phyloP scores from a whole-genome alignment of 2,329 filamentous ascomycete genomes.

The Cyphellophora attinorum region DNA sequence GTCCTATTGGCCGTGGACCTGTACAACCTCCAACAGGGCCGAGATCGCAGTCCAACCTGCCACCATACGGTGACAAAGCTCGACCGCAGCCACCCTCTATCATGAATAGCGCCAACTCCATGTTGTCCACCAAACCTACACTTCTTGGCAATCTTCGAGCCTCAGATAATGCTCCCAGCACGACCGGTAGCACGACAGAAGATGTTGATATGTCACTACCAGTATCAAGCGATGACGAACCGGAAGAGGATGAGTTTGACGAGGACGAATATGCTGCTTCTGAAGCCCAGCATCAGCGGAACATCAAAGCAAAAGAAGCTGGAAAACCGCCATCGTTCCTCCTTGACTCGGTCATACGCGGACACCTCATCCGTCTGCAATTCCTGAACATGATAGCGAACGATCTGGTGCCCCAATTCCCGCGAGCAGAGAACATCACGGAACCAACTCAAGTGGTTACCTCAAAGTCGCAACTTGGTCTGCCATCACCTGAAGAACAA shows the following conservation, averaged over 20 bases:
- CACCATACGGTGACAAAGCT: constrained; percentile 7
- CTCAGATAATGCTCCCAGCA: background rate
- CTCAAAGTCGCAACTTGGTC: constrained; percentile 7
- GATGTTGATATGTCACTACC: constrained; percentile 18
- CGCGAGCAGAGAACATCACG: constrained; percentile 1
- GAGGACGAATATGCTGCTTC: constrained; percentile 38
- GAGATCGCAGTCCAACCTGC: constrained; percentile 8
- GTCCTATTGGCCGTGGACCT: constrained; percentile 8
- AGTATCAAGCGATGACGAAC: constrained; percentile 31
- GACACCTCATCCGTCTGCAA: constrained; percentile 33
- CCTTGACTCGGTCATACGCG: constrained; percentile 31
- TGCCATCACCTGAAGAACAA: constrained; percentile 13
- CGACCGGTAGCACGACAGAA: background rate
- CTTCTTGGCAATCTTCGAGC: background rate
- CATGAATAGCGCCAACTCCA: background rate
- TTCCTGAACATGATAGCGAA: constrained; percentile 33
- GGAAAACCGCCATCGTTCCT: constrained; percentile 33
- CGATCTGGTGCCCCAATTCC: constrained; percentile 16
- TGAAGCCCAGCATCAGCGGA: constrained; percentile 34
- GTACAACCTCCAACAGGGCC: constrained; percentile 10
- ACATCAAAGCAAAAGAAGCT: constrained; percentile 31
- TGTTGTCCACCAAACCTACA: background rate
- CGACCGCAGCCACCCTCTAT: constrained; percentile 3
- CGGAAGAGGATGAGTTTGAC: constrained; percentile 28
- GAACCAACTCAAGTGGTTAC: constrained; percentile 2